A percentile compares a stretch with the other conserved stretches of the same genome.
phyloP scores from a whole-genome alignment of 1,284 basidiomycete species.

The Pseudozyma sp. region DNA sequence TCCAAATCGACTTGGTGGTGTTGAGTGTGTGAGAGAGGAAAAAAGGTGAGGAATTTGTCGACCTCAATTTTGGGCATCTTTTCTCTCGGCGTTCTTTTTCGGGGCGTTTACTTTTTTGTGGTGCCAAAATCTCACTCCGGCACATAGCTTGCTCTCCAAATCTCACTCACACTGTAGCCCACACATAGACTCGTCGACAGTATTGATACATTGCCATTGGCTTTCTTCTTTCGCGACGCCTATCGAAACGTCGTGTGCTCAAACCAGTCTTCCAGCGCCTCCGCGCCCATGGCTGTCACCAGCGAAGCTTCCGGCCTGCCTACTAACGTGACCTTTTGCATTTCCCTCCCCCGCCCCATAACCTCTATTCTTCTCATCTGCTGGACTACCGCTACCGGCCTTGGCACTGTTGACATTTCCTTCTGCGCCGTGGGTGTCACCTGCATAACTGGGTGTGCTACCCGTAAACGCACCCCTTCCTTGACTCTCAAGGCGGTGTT shows the following conservation, averaged over 20 bases:
- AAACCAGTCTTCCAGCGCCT: constrained; percentile 19
- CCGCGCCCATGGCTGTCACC: constrained; percentile 17
- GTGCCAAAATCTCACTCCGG: neutral
- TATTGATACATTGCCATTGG: neutral
- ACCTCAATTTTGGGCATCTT: constrained; percentile 1
- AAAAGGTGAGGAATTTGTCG: neutral
- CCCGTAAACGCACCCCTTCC: constrained; percentile 9
- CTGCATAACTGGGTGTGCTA: constrained; percentile 19
- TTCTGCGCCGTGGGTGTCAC: constrained; percentile 23
- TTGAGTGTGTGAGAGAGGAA: neutral
- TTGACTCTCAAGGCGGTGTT: constrained; percentile 10
- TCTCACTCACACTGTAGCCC: neutral
- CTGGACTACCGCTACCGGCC: constrained; percentile 16
- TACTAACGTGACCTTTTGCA: constrained; percentile 20
- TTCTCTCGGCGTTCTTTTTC: neutral
- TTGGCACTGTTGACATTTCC: constrained; percentile 11
- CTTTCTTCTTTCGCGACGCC: no score
- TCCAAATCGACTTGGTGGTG: neutral
- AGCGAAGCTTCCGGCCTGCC: constrained; percentile 26
- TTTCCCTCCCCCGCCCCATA: neutral
- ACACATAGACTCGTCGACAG: no score
- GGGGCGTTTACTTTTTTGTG: neutral
- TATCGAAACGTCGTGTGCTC: neutral
- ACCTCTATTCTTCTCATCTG: constrained; percentile 20
- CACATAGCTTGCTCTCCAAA: neutral